Conservation (phyloP, 1,284 basidiomycete species). For the Blastosporella zonata region DNA sequence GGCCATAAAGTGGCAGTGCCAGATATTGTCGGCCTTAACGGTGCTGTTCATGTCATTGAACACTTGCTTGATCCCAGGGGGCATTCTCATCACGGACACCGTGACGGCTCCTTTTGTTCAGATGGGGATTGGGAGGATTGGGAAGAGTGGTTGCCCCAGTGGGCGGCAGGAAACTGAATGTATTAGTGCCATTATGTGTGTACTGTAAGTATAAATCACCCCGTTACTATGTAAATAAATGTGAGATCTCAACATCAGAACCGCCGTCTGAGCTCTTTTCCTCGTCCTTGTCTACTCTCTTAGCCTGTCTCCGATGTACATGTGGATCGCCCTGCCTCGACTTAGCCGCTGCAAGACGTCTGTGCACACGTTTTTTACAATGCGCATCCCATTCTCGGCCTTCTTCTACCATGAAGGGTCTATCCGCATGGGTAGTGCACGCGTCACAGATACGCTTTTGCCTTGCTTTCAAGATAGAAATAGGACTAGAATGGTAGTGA, state of each 20-base stretch:
- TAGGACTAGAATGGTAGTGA: conserved; percentile 42
- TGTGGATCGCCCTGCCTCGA: neutral
- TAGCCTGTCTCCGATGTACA: neutral
- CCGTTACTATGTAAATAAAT: conserved; percentile 1
- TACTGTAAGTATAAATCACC: neutral
- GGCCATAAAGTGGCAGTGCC: conserved; percentile 41
- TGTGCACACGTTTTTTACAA: conserved; percentile 57
- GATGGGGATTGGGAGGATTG: conserved; percentile 50
- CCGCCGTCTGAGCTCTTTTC: neutral
- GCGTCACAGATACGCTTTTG: conserved; percentile 61
- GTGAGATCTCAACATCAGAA: conserved; percentile 1
- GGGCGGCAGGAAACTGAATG: conserved; percentile 22
- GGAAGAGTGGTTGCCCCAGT: conserved; percentile 46
- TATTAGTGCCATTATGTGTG: neutral
- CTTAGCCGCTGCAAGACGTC: conserved; percentile 31
- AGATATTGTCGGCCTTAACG: conserved; percentile 61
- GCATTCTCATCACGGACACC: conserved; percentile 16
- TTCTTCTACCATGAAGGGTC: conserved; percentile 77
- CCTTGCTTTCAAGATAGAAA: conserved; percentile 53
- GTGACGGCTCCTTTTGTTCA: conserved; percentile 30
- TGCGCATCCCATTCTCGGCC: conserved; percentile 68
- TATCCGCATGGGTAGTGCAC: conserved; percentile 62
- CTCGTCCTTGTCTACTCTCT: neutral
- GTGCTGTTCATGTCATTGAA: conserved; percentile 57
- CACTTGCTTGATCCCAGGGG: conserved; percentile 49